Percentiles rank a stretch among this genome's conserved stretches.
Conservation (phyloP, 1,284 basidiomycete species). For the Irpex sp. region DNA sequence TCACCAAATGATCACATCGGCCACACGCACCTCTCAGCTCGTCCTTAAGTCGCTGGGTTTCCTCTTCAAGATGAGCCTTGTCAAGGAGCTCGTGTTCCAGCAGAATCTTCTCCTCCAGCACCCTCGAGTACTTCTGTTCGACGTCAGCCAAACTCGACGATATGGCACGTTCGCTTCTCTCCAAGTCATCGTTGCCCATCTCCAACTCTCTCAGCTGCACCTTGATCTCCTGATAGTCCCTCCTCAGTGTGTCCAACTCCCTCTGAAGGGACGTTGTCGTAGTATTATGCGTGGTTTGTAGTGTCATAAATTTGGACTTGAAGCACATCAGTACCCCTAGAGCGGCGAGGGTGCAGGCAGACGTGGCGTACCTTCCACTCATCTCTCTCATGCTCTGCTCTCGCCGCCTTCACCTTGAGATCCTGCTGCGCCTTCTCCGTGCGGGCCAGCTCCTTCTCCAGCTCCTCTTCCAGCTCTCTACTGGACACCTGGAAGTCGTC, state of each 20-base stretch:
- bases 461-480: constrained; percentile 90
- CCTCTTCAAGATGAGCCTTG: constrained; percentile 88
- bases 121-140: constrained; percentile 87
- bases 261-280: constrained; percentile 83
- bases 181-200: constrained; percentile 95
- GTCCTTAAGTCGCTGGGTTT: constrained; percentile 89
- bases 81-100: constrained; percentile 95
- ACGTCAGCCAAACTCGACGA: constrained; percentile 89
- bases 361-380: constrained; percentile 80
- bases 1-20: constrained; percentile 8
- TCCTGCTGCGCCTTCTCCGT: constrained; percentile 87
- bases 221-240: constrained; percentile 78
- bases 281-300: constrained; percentile 88
- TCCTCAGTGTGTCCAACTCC: constrained; percentile 82
- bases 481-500: constrained; percentile 90
- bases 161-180: constrained; percentile 88
- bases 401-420: constrained; percentile 70
- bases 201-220: constrained; percentile 86
- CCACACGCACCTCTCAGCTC: constrained; percentile 78
- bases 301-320: constrained; percentile 83
- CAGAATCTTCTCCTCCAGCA: constrained; percentile 94
- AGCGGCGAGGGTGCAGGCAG: not conserved
- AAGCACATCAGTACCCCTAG: not conserved
- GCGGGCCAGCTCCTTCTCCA: constrained; percentile 84
- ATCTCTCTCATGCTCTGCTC: constrained; percentile 78